A percentile compares a stretch with the other conserved stretches of the same genome.
Conservation (phyloP, 495 filamentous ascomycete genomes). For the Evansstolkia leycettana region DNA sequence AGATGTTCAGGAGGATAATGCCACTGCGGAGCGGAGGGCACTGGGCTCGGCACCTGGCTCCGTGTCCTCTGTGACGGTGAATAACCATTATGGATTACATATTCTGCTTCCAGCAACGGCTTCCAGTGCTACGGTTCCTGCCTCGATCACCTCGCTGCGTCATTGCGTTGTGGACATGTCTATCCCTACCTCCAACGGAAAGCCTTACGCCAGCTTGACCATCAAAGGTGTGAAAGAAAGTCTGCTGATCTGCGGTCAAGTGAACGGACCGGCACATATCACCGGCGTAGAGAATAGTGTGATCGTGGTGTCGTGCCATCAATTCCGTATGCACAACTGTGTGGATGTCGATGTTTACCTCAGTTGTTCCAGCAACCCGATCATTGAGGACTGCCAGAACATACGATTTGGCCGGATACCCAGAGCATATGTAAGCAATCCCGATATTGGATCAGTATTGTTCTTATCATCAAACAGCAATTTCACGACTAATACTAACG, state of each 20-base stretch:
- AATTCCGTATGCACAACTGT: slow-evolving; percentile 87
- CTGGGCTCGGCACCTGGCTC: slow-evolving; percentile 15
- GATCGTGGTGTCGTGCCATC: slow-evolving; percentile 62
- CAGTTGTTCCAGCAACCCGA: slow-evolving; percentile 68
- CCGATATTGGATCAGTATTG: too few relatives aligned
- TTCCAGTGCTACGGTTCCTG: slow-evolving; percentile 51
- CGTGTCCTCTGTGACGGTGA: slow-evolving; percentile 48
- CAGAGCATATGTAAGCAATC: slow-evolving; percentile 46
- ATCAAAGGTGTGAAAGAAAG: slow-evolving; percentile 56
- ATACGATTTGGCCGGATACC: slow-evolving; percentile 73
- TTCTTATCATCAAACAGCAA: not conserved
- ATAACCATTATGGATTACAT: slow-evolving; percentile 49
- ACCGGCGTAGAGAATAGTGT: slow-evolving; percentile 63
- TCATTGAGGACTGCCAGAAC: slow-evolving; percentile 77
- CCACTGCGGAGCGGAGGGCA: slow-evolving; percentile 9
- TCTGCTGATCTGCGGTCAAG: slow-evolving; percentile 63
- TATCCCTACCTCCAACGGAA: slow-evolving; percentile 44
- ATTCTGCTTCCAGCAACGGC: slow-evolving; percentile 57
- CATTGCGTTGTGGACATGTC: slow-evolving; percentile 73
- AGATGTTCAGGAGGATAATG: slow-evolving; percentile 7
- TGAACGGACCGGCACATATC: slow-evolving; percentile 70
- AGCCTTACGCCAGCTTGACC: slow-evolving; percentile 61
- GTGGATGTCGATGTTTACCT: slow-evolving; percentile 70
- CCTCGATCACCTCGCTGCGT: slow-evolving; percentile 57
- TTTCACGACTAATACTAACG: not conserved